Percentiles rank a stretch among this genome's conserved stretches.
Conservation (phyloP, 1,139 yeast genomes). For the Lodderomyces parapsilosis region DNA sequence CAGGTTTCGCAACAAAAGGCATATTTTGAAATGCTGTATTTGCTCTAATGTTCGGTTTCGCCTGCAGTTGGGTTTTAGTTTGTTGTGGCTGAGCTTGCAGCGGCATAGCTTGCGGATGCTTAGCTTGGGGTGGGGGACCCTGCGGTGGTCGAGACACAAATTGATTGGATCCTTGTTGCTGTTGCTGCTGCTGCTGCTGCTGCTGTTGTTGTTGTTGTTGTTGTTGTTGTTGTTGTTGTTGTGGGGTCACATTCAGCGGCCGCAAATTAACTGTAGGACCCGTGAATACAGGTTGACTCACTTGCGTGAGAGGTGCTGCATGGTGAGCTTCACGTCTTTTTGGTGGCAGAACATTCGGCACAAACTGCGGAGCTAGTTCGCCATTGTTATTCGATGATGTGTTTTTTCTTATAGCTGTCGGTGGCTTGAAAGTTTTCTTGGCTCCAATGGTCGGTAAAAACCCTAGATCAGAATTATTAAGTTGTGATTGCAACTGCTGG, state of each 20-base stretch:
- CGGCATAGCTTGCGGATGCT: constrained; percentile 13
- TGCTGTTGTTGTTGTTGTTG: not conserved
- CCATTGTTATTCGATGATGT: not conserved
- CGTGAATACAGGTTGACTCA: not conserved
- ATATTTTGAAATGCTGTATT: constrained; percentile 14
- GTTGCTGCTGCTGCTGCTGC: constrained; percentile 7
- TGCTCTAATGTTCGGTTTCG: constrained; percentile 14
- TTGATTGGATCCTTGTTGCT: constrained; percentile 3
- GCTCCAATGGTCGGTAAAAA: constrained; percentile 30
- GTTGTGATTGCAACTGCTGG: constrained; percentile 44
- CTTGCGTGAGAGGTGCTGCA: constrained; percentile 7
- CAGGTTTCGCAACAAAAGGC: not conserved
- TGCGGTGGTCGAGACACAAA: constrained; percentile 4
- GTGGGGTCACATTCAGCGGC: not conserved
- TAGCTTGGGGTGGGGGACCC: not conserved
- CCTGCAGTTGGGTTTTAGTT: constrained; percentile 8
- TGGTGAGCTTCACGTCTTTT: constrained; percentile 8
- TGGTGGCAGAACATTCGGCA: constrained; percentile 5
- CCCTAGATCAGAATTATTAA: constrained; percentile 36
- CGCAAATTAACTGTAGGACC: not conserved
- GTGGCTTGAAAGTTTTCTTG: constrained; percentile 32
- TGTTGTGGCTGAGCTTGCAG: not conserved
- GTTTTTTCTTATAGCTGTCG: constrained; percentile 30
- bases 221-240: constrained; percentile 3
- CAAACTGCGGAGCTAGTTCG: not conserved